Evolutionary conservation across 108 stramenopile genomes (phyloP).

Genomic region (Stephanodiscus minutulus): DNA sequence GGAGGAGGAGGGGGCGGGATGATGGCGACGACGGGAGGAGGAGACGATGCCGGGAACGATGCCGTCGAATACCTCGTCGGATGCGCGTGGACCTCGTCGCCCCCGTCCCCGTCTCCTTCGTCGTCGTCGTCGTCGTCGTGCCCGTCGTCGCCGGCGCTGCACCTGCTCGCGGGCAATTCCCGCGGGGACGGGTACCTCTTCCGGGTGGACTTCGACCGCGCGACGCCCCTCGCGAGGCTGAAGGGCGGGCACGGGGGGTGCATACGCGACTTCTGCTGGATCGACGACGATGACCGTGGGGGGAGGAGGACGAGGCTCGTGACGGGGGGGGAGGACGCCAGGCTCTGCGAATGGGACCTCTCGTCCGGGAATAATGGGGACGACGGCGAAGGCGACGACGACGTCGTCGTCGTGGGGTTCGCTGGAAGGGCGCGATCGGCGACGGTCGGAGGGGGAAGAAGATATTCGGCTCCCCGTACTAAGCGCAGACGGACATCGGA

Average conservation of each 20-base stretch:
- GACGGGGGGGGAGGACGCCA: slow-evolving; percentile 86
- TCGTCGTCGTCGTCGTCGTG: background rate
- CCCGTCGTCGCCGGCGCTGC: slow-evolving; percentile 50
- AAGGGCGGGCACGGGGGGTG: slow-evolving; percentile 77
- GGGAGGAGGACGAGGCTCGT: slow-evolving; percentile 37
- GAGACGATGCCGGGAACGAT: background rate
- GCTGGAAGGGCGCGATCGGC: too few species aligned
- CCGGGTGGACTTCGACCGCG: slow-evolving; percentile 60
- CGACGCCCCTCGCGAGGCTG: slow-evolving; percentile 42
- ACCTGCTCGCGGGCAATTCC: slow-evolving; percentile 67
- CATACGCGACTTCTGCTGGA: slow-evolving; percentile 68
- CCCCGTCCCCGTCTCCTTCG: background rate
- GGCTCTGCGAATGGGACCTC: slow-evolving; percentile 75
- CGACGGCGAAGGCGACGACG: too few species aligned
- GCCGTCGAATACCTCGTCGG: slow-evolving; percentile 52
- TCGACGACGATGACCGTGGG: slow-evolving; percentile 29
- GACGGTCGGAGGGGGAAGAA: too few species aligned
- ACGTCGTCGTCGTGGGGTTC: too few species aligned
- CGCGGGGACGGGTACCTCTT: slow-evolving; percentile 73
- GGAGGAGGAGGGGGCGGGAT: too few species aligned
- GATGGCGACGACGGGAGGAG: too few species aligned
- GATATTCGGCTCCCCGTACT: too few species aligned
- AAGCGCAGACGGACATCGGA: too few species aligned
- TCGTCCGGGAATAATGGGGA: too few species aligned
- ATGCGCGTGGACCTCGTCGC: slow-evolving; percentile 35